These are phyloP conservation scores for Flaveria floridana DNA, from an alignment of 140 eudicot species.

Conservation along the genomic window DNA sequence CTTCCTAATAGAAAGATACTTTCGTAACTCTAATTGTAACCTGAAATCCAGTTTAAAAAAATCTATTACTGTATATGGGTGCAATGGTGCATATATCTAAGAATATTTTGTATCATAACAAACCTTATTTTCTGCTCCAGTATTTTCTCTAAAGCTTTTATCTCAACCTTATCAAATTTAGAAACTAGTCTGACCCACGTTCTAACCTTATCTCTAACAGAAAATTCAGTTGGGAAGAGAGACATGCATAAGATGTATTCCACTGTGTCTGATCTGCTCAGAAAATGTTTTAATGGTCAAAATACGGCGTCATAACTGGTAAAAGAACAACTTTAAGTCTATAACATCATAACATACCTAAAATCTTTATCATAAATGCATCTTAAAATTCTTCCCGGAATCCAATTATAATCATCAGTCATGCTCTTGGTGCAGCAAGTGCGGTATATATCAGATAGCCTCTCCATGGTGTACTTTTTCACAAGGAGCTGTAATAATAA, in stretches of 20 bases:
- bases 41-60: conserved; percentile 43
- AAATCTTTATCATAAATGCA: conserved; percentile 95
- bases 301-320: not conserved
- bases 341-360: conserved; percentile 46
- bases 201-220: conserved; percentile 66
- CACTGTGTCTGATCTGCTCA: conserved; percentile 78
- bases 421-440: conserved; percentile 48
- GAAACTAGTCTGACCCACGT: conserved; percentile 73
- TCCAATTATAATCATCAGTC: conserved; percentile 77
- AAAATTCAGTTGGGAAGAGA: conserved; percentile 67
- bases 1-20: conserved; percentile 75
- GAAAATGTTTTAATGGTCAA: not conserved
- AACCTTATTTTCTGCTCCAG: conserved; percentile 96
- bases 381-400: conserved; percentile 82
- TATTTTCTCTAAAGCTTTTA: conserved; percentile 89
- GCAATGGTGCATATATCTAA: not conserved
- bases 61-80: conserved; percentile 17
- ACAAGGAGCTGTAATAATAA: conserved; percentile 61
- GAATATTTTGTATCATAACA: not conserved
- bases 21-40: conserved; percentile 84
- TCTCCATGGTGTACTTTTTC: conserved; percentile 85
- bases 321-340: not conserved
- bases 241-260: conserved; percentile 64
- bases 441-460: conserved; percentile 76
- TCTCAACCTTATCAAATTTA: conserved; percentile 83